Percentiles rank a stretch among this genome's conserved stretches.
These are phyloP conservation scores for Hymenoscyphus fraxineus DNA, from an alignment of 2,329 filamentous ascomycete species.

Conservation along the genomic window DNA sequence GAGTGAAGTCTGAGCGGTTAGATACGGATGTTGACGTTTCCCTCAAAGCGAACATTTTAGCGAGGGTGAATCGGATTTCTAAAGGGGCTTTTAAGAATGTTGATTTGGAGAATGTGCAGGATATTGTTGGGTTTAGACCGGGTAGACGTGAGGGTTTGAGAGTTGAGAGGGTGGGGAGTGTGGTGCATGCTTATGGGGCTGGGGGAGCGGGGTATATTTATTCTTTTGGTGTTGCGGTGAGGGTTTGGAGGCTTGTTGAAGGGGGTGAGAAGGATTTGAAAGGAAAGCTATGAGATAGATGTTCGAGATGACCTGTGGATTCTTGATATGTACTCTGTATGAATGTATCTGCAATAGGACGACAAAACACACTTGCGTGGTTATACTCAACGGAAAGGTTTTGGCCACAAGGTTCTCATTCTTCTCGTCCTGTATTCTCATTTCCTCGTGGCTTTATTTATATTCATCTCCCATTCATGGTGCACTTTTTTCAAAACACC, in stretches of 20 bases:
- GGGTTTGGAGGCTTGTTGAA: constrained; percentile 13
- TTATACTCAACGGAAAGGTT: too few species aligned
- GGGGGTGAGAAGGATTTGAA: background rate
- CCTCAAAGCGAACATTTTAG: constrained; percentile 26
- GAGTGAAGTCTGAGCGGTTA: constrained; percentile 27
- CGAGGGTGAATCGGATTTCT: constrained; percentile 27
- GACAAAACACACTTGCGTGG: too few species aligned
- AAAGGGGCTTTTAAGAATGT: constrained; percentile 25
- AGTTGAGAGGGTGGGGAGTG: constrained; percentile 25
- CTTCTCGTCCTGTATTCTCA: too few species aligned
- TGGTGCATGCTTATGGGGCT: constrained; percentile 29
- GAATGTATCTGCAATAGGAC: too few species aligned
- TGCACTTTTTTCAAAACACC: too few species aligned
- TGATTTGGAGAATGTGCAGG: constrained; percentile 16
- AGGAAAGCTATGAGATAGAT: background rate
- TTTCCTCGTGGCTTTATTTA: too few species aligned
- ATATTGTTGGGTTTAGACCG: constrained; percentile 30
- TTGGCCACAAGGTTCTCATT: too few species aligned
- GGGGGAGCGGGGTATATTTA: constrained; percentile 30
- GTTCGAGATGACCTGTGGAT: background rate
- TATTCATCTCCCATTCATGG: too few species aligned
- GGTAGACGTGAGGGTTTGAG: constrained; percentile 27
- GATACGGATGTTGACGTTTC: constrained; percentile 25
- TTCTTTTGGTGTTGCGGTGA: constrained; percentile 29
- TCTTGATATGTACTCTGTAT: background rate